Evolutionary conservation across 176 grass and related monocot genomes (phyloP).

Genomic region (Luzula sylvatica): DNA sequence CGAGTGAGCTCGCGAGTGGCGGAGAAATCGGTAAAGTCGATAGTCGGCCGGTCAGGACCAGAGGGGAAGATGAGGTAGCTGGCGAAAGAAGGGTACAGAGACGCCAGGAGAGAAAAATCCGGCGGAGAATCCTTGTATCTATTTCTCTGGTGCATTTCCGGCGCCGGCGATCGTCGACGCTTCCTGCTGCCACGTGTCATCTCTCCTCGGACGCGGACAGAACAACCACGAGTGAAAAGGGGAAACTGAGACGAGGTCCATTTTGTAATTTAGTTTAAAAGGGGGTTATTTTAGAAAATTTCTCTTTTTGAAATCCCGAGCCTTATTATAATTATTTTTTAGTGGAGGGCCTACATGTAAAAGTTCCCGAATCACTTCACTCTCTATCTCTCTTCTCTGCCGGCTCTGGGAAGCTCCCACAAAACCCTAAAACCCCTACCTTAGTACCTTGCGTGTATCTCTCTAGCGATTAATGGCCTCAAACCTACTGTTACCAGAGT

Average conservation of each 20-base stretch:
- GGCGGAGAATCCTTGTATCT: constrained; percentile 62
- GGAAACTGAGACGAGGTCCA: too few relatives aligned
- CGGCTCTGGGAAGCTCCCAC: neutral
- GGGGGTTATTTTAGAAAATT: too few relatives aligned
- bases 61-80: constrained; percentile 45
- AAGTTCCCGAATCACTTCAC: neutral
- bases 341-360: too few relatives aligned
- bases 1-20: constrained; percentile 60
- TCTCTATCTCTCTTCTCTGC: neutral
- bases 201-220: constrained; percentile 38
- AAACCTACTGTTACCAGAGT: neutral
- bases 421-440: constrained; percentile 16
- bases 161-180: constrained; percentile 25
- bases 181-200: constrained; percentile 21
- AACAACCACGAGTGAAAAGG: constrained; percentile 13
- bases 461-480: constrained; percentile 8
- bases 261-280: too few relatives aligned
- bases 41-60: constrained; percentile 10
- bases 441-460: neutral
- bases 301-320: too few relatives aligned
- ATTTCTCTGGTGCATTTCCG: constrained; percentile 62
- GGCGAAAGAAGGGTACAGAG: constrained; percentile 74
- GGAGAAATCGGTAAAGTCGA: constrained; percentile 19
- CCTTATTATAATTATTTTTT: too few relatives aligned
- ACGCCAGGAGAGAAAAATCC: constrained; percentile 57